Base-by-base conservation (phyloP, 257 asterid genomes). In the Rehmannia glutinosa region DNA sequence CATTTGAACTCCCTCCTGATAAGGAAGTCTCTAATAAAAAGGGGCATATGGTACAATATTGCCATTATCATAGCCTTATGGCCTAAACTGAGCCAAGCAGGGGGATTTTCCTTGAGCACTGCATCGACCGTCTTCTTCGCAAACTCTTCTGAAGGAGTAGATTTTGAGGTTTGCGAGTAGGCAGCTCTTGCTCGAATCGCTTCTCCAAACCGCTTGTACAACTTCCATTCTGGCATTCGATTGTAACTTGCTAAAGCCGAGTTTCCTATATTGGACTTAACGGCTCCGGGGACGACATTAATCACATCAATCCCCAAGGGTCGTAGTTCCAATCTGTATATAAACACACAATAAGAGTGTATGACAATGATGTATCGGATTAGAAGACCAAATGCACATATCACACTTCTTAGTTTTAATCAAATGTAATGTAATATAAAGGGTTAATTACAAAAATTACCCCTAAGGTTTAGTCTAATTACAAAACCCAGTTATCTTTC, bases 201-300 rank as follows among this genome's bases (percentile, higher is more conserved):
- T 54, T 76, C 90, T 64, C 78, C 86, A 52, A 83, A 93, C 62
- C 52, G 78, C 81, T 93, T 90, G 86, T 83, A 93, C 54, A 88
- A 58, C 73, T 90, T 86, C 97, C 96, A 93, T 53, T 90, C 97
- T 0, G 99, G 99, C 99, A 88, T 88, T 61, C 62, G 68, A 23
- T 17, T 77, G 80, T 85, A 83, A 46, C 6, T 68, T 4, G 80
- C 74, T 20, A 81, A 13, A 20, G 95, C 97, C 9, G 96, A 75
- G 45, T 76, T 77, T 61, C 92, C 97, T 70, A 93, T 67, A 35
- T 88, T 91, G 0, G 97, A 93, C 68, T 64, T 81, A 65, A 93
- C 82, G 19, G 95, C 95, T 58, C 99, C 97, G 1, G 99, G 99
- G 3, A 86, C 96, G 24, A 88, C 73, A 39, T 73, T 79, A 38